Percentiles rank a stretch among this genome's conserved stretches.
Evolutionary conservation across 805 yeast species (phyloP).

Genomic region (Millerozyma miso): DNA sequence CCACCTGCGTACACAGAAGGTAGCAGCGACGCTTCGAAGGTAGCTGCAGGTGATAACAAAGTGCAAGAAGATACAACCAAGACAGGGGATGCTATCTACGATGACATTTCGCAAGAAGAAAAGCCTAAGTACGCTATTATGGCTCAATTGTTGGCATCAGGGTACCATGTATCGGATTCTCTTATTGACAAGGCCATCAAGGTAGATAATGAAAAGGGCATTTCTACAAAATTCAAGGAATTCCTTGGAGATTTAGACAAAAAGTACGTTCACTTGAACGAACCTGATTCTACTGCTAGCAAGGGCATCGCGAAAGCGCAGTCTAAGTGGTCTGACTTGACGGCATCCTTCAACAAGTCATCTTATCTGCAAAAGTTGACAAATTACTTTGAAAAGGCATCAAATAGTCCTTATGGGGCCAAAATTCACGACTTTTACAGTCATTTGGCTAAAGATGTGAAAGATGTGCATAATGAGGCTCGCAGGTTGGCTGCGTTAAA

Average conservation of each 20-base stretch:
- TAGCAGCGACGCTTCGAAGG: constrained; percentile 1
- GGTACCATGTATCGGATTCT: constrained; percentile 62
- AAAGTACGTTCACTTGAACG: constrained; percentile 55
- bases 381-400: constrained; percentile 45
- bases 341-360: constrained; percentile 28
- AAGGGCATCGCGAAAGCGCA: constrained; percentile 34
- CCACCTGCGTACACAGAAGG: constrained; percentile 8
- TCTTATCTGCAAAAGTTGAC: constrained; percentile 31
- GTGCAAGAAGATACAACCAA: constrained; percentile 9
- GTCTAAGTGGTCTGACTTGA: constrained; percentile 36
- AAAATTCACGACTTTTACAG: constrained; percentile 60
- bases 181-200: constrained; percentile 57
- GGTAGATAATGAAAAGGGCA: constrained; percentile 63
- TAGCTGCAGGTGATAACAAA: constrained; percentile 18
- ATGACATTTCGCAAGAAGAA: constrained; percentile 66
- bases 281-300: constrained; percentile 42
- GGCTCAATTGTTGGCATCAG: constrained; percentile 74
- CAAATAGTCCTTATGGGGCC: constrained; percentile 48
- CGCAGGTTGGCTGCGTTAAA: constrained; percentile 62
- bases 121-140: constrained; percentile 73
- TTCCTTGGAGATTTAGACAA: constrained; percentile 54
- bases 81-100: constrained; percentile 30
- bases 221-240: constrained; percentile 49
- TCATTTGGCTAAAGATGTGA: constrained; percentile 49
- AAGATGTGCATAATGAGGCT: constrained; percentile 71